A percentile compares a stretch with the other conserved stretches of the same genome.
phyloP scores from a whole-genome alignment of 495 filamentous ascomycete species.

The Articulospora tetracladia region DNA sequence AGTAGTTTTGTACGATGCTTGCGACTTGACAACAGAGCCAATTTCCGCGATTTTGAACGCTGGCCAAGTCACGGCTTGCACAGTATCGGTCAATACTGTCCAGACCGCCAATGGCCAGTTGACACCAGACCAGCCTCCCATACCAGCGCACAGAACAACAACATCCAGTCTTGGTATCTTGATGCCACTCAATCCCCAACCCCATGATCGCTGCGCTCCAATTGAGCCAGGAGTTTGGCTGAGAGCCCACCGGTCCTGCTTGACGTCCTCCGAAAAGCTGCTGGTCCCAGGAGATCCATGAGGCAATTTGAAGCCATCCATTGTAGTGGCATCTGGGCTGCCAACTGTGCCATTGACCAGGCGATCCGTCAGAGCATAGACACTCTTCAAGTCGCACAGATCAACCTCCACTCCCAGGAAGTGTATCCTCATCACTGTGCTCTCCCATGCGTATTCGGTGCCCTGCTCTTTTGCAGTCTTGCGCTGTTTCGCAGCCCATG shows the following conservation, averaged over 20 bases:
- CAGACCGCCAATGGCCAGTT: conserved; percentile 63
- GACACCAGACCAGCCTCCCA: conserved; percentile 81
- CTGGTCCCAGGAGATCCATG: conserved; percentile 31
- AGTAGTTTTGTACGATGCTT: conserved; percentile 3
- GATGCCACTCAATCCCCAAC: conserved; percentile 29
- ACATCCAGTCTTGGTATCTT: conserved; percentile 70
- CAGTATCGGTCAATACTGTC: conserved; percentile 58
- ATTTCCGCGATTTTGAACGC: conserved; percentile 61
- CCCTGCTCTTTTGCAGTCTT: conserved; percentile 35
- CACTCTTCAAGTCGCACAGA: conserved; percentile 47
- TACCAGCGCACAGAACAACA: conserved; percentile 82
- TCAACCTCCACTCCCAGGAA: conserved; percentile 54
- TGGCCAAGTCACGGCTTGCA: conserved; percentile 73
- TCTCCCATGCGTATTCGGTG: conserved; percentile 37
- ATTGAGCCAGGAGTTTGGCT: conserved; percentile 21
- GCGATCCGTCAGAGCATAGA: conserved; percentile 41
- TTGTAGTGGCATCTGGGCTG: conserved; percentile 39
- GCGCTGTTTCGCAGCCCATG: conserved; percentile 14
- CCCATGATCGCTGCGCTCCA: conserved; percentile 20
- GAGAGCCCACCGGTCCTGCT: conserved; percentile 23
- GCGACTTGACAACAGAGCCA: conserved; percentile 45
- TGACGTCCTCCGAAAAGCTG: conserved; percentile 17
- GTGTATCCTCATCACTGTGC: conserved; percentile 44
- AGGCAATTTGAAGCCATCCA: conserved; percentile 29
- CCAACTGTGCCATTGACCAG: conserved; percentile 42